Base-by-base conservation (phyloP, 768 basidiomycete species). In the Royoungia palumana region DNA sequence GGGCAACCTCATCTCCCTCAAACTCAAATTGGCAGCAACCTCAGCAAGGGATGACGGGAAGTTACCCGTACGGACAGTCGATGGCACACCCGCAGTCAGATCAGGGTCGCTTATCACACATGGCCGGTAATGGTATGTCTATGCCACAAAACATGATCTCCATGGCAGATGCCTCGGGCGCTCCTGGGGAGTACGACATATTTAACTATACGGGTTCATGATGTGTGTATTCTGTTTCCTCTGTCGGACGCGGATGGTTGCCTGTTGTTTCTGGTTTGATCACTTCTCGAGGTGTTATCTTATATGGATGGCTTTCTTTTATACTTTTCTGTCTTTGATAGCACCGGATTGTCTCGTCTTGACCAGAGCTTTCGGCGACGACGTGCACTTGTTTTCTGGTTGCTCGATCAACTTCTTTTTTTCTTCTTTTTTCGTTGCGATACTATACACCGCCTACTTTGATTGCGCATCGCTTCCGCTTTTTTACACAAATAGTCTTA, bases 141-240 rank as follows among this genome's bases (percentile, higher is more conserved):
- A 72, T 63, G 13, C 76, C 76, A 42, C 73, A 72, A 66, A 71
- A 73, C 58, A 71, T 72, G 53, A 67, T 62, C 46, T 70, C 72
- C 49, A 64, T 69, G 47, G 62, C 61, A 57, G 79, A 79, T 58
- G 71, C 70, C 59, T 63, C 68, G 46, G 70, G 67, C 40, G 45
- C 51, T 47, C 49, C 61, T 44, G 71, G 62, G 57, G 82, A 83
- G 47, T 77, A 79, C 56, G 81, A 82, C 53, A 66, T 81, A 53
- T 80, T 82, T 63, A 80, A 78, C 61, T 84, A 82, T 78, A 72
- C 67, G 56, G 70, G 71, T 47, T 73, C 66, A 71, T 70, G 63
- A 62, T 51, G 41, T 44, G 47, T 49, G 21, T 44, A 58, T 44
- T 22, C 35, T 21, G 40, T 49, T 51, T 52, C 44, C 49, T 46